phyloP scores from a whole-genome alignment of 495 filamentous ascomycete species.

The Penicillium pulvis region DNA sequence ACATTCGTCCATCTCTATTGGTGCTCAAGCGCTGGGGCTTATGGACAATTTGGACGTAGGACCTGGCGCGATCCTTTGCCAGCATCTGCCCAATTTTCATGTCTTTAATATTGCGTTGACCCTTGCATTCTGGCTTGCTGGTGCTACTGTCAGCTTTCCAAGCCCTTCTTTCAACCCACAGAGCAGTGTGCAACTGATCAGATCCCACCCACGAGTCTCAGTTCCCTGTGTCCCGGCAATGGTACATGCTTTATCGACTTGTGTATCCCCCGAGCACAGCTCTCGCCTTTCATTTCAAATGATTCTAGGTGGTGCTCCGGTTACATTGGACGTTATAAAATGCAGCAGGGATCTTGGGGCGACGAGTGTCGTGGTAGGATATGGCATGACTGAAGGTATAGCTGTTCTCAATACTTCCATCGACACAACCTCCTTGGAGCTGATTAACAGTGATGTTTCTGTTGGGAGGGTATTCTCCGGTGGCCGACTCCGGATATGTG shows the following conservation, averaged over 20 bases:
- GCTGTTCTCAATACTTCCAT: constrained; percentile 22
- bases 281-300: constrained; percentile 21
- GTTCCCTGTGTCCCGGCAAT: constrained; percentile 39
- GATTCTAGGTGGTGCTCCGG: constrained; percentile 32
- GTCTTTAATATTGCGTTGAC: constrained; percentile 35
- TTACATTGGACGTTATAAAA: constrained; percentile 30
- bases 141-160: constrained; percentile 35
- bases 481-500: constrained; percentile 37
- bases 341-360: constrained; percentile 29
- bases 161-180: constrained; percentile 33
- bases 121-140: constrained; percentile 36
- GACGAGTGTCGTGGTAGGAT: constrained; percentile 28
- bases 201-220: constrained; percentile 25
- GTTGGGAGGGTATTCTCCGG: constrained; percentile 33
- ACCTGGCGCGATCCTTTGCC: constrained; percentile 26
- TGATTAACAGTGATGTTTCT: constrained; percentile 15
- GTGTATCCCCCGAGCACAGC: constrained; percentile 5
- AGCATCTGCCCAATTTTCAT: constrained; percentile 42
- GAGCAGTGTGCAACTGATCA: constrained; percentile 31
- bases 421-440: not conserved
- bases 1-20: constrained; percentile 29
- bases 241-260: constrained; percentile 19
- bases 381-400: constrained; percentile 42
- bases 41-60: constrained; percentile 15
- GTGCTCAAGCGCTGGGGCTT: constrained; percentile 21